A percentile compares a stretch with the other conserved stretches of the same genome.
Conservation (phyloP, 768 basidiomycete genomes). For the Lanmaoa pseudosensibilis region DNA sequence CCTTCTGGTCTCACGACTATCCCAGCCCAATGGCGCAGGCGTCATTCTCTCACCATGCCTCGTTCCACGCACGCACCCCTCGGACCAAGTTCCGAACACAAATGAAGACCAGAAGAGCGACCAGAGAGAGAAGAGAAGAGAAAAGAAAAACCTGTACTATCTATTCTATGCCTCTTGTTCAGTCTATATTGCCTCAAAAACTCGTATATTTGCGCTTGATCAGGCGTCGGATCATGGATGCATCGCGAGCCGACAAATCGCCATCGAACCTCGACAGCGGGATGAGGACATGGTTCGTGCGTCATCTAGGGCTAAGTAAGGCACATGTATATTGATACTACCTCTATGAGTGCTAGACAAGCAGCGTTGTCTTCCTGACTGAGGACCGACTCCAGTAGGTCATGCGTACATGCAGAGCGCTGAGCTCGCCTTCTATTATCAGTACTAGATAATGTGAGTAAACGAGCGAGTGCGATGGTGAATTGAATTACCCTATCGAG, state of each 20-base stretch:
- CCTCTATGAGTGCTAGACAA: background rate
- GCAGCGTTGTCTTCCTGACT: background rate
- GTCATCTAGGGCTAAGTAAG: background rate
- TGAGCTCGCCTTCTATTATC: background rate
- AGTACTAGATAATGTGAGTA: background rate
- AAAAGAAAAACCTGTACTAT: no score
- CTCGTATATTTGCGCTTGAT: no score
- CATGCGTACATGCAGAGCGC: background rate
- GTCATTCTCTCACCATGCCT: background rate
- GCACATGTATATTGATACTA: background rate
- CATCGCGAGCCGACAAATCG: background rate
- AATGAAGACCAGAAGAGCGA: no score
- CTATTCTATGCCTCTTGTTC: no score
- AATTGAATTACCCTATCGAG: conserved; percentile 12
- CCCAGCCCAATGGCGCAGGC: no score
- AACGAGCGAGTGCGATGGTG: conserved; percentile 10
- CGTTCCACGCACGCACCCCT: background rate
- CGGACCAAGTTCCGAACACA: background rate
- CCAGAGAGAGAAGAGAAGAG: no score
- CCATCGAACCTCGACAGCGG: background rate
- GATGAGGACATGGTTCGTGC: background rate
- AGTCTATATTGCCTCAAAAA: no score
- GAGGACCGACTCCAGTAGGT: no score
- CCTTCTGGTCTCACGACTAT: conserved; percentile 14
- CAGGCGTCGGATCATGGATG: no score